Evolutionary conservation across 1,284 basidiomycete genomes (phyloP), one percentile per base, ranked within the genome.

Genomic region (Fistulina hepatica): DNA sequence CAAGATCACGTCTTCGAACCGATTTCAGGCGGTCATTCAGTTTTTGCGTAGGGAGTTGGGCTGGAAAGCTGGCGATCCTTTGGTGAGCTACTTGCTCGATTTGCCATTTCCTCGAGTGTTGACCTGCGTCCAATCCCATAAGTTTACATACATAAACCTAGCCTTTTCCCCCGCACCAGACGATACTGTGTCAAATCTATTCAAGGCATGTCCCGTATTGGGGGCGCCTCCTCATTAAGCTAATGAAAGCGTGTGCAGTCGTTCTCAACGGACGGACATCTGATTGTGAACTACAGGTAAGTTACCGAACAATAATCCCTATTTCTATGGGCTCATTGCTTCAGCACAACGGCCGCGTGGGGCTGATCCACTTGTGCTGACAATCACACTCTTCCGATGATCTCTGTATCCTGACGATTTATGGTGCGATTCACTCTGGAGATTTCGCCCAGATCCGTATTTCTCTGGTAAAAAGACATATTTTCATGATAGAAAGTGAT

Each of bases 71-170:
- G 75, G 79, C 1, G 94, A 97, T 51, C 79, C 91, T 1, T 60
- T 97, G 55, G 93, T 97, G 52, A 42, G 85, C 64, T 9, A 30
- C 24, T 15, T 37, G 21, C 13, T 24, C 19, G 16, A n/a, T 21
- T 15, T 11, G 5, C 21, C n/a, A 6, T n/a, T 20, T n/a, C 12
- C 15, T 19, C 10, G 23, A 4, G 11, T 13, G 13, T 40, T 12
- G 33, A 26, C 13, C 17, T 21, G 11, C 32, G 33, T 9, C 37
- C 38, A 21, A 17, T 30, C 23, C 13, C 13, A 37, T 11, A 51
- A 97, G 93, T 97, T 95, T 61, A 88, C 92, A 5, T 98, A 97
- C 57, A 97, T 98, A 67, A 97, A 97, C 53, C 71, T 92, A n/a
- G 89, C 94, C 0, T 97, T 97, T 58, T 85, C 86, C 3, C 91